Evolutionary conservation across 768 basidiomycete species (phyloP).

Genomic region (Antrodiella citrinella): DNA sequence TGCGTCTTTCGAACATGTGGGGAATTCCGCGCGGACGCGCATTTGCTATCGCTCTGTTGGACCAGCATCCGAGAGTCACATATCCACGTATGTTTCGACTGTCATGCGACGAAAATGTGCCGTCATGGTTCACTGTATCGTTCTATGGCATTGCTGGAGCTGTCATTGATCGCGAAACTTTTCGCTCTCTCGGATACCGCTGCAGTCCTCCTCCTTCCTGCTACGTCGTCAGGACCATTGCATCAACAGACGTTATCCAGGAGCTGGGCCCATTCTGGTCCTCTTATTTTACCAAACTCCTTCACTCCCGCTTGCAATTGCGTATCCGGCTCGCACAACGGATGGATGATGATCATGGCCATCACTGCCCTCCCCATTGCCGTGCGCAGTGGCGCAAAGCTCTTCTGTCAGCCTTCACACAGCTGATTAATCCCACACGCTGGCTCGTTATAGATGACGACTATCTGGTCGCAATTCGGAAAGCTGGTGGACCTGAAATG

Average conservation of each 20-base stretch:
- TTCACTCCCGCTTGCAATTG: neutral
- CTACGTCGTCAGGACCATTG: neutral
- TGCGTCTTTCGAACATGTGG: neutral
- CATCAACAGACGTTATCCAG: neutral
- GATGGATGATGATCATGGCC: neutral
- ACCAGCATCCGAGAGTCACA: neutral
- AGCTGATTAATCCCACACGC: neutral
- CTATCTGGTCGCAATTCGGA: neutral
- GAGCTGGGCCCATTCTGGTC: neutral
- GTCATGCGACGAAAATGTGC: neutral
- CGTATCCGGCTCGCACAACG: neutral
- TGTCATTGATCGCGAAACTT: neutral
- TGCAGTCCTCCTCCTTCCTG: neutral
- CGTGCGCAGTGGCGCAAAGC: neutral
- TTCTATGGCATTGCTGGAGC: neutral
- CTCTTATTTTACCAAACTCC: neutral
- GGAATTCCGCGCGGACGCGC: neutral
- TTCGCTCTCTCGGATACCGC: neutral
- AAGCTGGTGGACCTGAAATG: neutral
- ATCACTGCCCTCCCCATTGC: neutral
- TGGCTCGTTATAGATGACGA: neutral
- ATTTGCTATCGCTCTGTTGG: neutral
- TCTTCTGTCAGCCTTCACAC: neutral
- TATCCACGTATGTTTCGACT: neutral
- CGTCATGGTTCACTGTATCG: neutral